Conservation (phyloP, 257 asterid species). For the Vinca minor region DNA sequence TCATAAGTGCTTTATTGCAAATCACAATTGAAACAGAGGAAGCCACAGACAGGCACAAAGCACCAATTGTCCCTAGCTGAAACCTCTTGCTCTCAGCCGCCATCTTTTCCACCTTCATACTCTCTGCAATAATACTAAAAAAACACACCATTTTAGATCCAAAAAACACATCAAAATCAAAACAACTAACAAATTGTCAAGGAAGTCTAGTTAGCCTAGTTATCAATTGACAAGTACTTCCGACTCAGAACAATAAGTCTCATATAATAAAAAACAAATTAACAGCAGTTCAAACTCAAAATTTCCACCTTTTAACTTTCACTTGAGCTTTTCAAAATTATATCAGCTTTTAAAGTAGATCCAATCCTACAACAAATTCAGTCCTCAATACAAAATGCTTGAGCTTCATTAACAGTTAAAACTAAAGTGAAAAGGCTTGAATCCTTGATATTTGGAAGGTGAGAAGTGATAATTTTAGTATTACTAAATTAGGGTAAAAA, state of each 20-base stretch:
- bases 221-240: too few species aligned
- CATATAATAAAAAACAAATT: too few species aligned
- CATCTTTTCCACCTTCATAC: conserved; percentile 20
- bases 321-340: background rate
- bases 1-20: conserved; percentile 82
- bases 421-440: background rate
- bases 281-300: background rate
- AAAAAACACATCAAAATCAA: conserved; percentile 5
- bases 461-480: conserved; percentile 4
- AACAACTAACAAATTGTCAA: background rate
- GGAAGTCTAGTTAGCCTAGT: too few species aligned
- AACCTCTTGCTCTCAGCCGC: conserved; percentile 57
- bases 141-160: conserved; percentile 10
- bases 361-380: conserved; percentile 4
- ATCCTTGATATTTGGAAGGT: conserved; percentile 1
- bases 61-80: conserved; percentile 75
- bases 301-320: conserved; percentile 7
- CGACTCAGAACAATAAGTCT: too few species aligned
- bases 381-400: background rate
- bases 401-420: background rate
- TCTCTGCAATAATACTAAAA: conserved; percentile 14
- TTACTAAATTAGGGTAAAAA: conserved; percentile 24
- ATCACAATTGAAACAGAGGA: conserved; percentile 79
- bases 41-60: conserved; percentile 67
- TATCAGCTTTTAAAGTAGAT: conserved; percentile 5